These are phyloP conservation scores for Salix caprea DNA, from an alignment of 345 rosid species.

Conservation along the genomic window DNA sequence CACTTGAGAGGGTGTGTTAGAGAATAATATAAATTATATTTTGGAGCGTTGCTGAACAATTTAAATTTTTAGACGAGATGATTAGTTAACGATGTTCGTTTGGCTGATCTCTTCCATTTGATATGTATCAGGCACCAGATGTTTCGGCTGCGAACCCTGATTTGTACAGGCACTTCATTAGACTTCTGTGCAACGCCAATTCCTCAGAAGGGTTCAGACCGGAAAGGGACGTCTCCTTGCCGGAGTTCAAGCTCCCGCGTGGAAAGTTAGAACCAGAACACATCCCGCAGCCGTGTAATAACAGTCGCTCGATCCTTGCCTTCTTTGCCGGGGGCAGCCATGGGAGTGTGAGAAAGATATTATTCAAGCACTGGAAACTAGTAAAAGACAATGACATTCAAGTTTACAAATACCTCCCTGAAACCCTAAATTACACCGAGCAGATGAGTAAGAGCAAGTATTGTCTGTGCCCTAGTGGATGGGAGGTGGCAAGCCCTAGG, in stretches of 20 bases:
- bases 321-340: slow-evolving; percentile 47
- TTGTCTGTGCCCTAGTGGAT: slow-evolving; percentile 67
- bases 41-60: accelerated
- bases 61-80: no score
- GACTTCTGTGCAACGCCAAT: slow-evolving; percentile 51
- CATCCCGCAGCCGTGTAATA: slow-evolving; percentile 4
- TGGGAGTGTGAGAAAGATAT: slow-evolving; percentile 33
- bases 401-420: slow-evolving; percentile 35
- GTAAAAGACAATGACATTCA: slow-evolving; percentile 38
- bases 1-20: no score
- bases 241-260: slow-evolving; percentile 38
- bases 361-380: slow-evolving; percentile 36
- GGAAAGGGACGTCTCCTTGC: slow-evolving; percentile 39
- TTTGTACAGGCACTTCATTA: slow-evolving; percentile 34
- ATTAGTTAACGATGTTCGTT: no score
- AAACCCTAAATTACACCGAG: slow-evolving; percentile 29
- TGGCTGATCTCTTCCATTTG: not conserved
- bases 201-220: slow-evolving; percentile 40
- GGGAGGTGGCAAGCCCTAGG: slow-evolving; percentile 59
- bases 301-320: slow-evolving; percentile 33
- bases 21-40: no score
- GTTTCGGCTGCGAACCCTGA: slow-evolving; percentile 25
- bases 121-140: slow-evolving; percentile 40
- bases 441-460: slow-evolving; percentile 47
- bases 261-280: slow-evolving; percentile 25